These are phyloP conservation scores for Gaultheria prostrata DNA, from an alignment of 148 eudicot genomes.

Conservation along the genomic window DNA sequence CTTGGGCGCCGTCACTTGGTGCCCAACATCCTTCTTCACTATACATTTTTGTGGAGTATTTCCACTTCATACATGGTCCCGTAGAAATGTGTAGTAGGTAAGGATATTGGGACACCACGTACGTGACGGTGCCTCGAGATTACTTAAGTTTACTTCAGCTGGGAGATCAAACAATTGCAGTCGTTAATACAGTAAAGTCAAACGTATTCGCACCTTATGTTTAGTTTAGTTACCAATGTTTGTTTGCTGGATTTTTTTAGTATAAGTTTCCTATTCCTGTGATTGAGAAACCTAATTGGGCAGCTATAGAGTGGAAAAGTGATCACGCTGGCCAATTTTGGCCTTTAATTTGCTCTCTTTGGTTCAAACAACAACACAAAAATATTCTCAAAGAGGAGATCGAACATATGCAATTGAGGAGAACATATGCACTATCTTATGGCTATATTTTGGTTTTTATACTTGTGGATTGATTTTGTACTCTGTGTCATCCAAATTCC, in stretches of 20 bases:
- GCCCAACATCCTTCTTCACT: too few species aligned
- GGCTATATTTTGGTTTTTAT: neutral
- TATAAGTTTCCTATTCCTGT: neutral
- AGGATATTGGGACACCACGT: too few species aligned
- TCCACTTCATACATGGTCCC: too few species aligned
- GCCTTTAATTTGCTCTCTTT: too few species aligned
- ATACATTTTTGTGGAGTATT: too few species aligned
- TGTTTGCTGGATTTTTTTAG: neutral
- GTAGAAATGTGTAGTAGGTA: too few species aligned
- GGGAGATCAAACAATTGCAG: neutral
- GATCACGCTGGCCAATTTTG: neutral
- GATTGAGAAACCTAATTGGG: neutral
- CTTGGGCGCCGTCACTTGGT: too few species aligned
- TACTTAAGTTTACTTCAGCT: neutral
- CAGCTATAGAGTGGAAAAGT: neutral
- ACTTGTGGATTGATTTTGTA: neutral
- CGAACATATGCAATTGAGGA: too few species aligned
- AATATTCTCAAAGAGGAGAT: too few species aligned
- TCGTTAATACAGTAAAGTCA: neutral
- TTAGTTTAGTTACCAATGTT: neutral
- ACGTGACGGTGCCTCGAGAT: too few species aligned
- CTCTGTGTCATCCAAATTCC: neutral
- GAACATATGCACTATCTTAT: neutral
- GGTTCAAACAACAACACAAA: neutral
- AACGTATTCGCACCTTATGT: neutral